These are phyloP conservation scores for Cyberlindnera galapagoensis DNA, from an alignment of 805 yeast species.

Conservation along the genomic window DNA sequence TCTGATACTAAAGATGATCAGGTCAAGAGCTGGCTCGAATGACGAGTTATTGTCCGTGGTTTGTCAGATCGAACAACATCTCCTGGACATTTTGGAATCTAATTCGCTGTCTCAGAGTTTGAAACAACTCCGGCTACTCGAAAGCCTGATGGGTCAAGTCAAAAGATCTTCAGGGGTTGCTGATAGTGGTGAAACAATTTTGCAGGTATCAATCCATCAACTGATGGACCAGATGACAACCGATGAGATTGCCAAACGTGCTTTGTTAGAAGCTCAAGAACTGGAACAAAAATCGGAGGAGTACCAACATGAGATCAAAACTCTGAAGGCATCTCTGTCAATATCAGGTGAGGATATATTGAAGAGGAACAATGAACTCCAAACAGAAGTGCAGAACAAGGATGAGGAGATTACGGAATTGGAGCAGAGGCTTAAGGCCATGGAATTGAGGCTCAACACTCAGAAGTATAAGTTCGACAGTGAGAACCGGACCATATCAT, in stretches of 20 bases:
- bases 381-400: conserved; percentile 43
- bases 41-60: conserved; percentile 59
- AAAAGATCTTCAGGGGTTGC: conserved; percentile 31
- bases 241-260: conserved; percentile 69
- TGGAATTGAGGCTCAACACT: neutral
- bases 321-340: conserved; percentile 6
- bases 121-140: conserved; percentile 46
- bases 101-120: conserved; percentile 37
- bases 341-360: conserved; percentile 1
- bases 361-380: conserved; percentile 34
- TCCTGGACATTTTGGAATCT: conserved; percentile 44
- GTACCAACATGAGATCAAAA: conserved; percentile 25
- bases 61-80: conserved; percentile 47
- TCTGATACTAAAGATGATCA: conserved; percentile 9
- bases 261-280: conserved; percentile 44
- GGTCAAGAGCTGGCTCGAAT: conserved; percentile 32
- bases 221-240: conserved; percentile 59
- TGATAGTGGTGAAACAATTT: conserved; percentile 42
- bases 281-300: conserved; percentile 34
- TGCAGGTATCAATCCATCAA: conserved; percentile 61
- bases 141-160: conserved; percentile 32
- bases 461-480: conserved; percentile 2
- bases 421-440: conserved; percentile 2
- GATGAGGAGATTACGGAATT: conserved; percentile 31
- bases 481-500: conserved; percentile 1